Base-by-base conservation (phyloP, 179 eudicot species). In the Amaranthus tricolor region DNA sequence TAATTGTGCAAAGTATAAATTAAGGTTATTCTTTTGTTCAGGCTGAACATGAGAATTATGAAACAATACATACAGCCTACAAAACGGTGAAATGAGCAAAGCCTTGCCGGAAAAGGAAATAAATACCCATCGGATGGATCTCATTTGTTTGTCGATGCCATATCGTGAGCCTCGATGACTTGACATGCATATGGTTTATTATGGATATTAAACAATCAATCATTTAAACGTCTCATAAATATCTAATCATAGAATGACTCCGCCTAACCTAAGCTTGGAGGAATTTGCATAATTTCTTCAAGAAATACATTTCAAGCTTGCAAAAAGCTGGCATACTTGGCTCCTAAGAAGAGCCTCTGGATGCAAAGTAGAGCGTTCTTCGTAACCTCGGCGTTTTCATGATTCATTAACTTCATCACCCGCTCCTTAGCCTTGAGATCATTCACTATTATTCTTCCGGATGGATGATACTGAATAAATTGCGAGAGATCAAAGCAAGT, bases 301-400 rank as follows among this genome's bases (percentile, higher is more conserved):
- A 47, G 8, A 59, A 76, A 70, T 59, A 75, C 77, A 16, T 49
- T 57, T 88, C 81, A 95, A 76, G 75, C 91, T 83, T 95, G 99
- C 89, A 95, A 85, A 82, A 95, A 93, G 87, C 99, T 95, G 20
- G 99, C 97, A 71, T 95, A 95, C 79, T 93, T 95, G 90, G 98
- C 92, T 61, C 99, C 99, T 62, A 95, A 86, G 80, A 93, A 95
- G 51, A 95, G 98, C 95, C 99, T 95, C 74, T 95, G 97, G 82
- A 89, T 88, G 87, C 99, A 95, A 17, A 95, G 90, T 66, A 95
- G 68, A 16, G 99, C 95, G 55, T 88, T 93, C 80, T 95, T 95
- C 15, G 98, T 95, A 52, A 95, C 99, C 89, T 95, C 99, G 0
- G 92, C 77, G 20, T 89, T 91, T 82, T 91, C 98, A 57, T 95